These are phyloP conservation scores for Pachyrhizus erosus DNA, from an alignment of 306 rosid species.

Conservation along the genomic window DNA sequence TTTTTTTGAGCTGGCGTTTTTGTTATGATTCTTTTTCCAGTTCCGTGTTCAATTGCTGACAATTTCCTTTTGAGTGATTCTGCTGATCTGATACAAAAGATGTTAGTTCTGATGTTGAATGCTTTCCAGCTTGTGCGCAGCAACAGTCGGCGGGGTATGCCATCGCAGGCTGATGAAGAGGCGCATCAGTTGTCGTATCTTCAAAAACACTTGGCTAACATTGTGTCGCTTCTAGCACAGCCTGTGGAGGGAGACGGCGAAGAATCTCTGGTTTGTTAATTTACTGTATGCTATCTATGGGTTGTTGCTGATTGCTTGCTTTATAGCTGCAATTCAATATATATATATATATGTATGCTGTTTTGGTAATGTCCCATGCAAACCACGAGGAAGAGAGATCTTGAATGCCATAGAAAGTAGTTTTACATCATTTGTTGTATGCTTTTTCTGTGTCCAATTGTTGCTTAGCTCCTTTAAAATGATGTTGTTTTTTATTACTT, in stretches of 20 bases:
- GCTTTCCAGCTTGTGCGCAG: conserved; percentile 93
- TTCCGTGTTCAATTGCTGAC: conserved; percentile 3
- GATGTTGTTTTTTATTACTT: background rate
- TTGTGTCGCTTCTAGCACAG: conserved; percentile 90
- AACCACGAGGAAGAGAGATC: conserved; percentile 33
- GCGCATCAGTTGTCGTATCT: conserved; percentile 94
- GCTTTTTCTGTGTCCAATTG: background rate
- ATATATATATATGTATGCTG: background rate
- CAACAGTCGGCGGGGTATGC: conserved; percentile 88
- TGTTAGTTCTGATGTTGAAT: conserved; percentile 40
- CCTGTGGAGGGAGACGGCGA: conserved; percentile 92
- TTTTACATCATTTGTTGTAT: conserved; percentile 25
- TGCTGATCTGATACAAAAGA: background rate
- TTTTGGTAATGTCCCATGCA: conserved; percentile 29
- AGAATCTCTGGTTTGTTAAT: conserved; percentile 86
- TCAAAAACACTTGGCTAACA: conserved; percentile 91
- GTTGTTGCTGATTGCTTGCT: conserved; percentile 16
- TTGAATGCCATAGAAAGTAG: conserved; percentile 21
- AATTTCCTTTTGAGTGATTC: conserved; percentile 27
- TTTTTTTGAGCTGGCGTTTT: background rate
- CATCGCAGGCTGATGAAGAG: conserved; percentile 96
- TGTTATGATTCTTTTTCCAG: background rate
- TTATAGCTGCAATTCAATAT: background rate
- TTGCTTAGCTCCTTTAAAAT: conserved; percentile 26
- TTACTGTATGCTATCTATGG: conserved; percentile 26